Evolutionary conservation across 1,284 basidiomycete species (phyloP).

Genomic region (Athelia sp.): DNA sequence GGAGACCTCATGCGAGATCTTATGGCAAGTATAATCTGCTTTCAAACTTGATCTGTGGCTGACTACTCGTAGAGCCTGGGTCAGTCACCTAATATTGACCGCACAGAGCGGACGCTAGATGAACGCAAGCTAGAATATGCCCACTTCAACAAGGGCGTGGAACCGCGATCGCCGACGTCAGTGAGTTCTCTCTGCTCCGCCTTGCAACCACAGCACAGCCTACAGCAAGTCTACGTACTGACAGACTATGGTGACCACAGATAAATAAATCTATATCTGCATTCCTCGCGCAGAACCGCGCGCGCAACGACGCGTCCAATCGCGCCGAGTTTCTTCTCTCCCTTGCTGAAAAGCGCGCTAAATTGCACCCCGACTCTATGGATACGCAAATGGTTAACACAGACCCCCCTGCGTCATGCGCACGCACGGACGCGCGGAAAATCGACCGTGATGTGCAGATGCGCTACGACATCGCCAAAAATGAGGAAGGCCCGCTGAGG

Average conservation of each 20-base stretch:
- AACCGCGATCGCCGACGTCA: conserved; percentile 49
- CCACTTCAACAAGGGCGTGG: conserved; percentile 36
- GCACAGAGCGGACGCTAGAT: conserved; percentile 37
- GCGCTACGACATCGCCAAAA: conserved; percentile 78
- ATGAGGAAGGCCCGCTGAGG: conserved; percentile 68
- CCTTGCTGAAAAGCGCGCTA: conserved; percentile 47
- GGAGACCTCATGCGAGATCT: conserved; percentile 45
- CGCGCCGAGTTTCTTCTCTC: conserved; percentile 65
- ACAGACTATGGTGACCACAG: too few species aligned
- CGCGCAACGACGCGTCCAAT: conserved; percentile 69
- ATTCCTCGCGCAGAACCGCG: conserved; percentile 63
- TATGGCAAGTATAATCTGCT: conserved; percentile 35
- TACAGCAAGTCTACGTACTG: too few species aligned
- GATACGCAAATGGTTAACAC: conserved; percentile 20
- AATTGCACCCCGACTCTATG: conserved; percentile 15
- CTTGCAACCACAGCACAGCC: too few species aligned
- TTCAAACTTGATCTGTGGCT: background rate
- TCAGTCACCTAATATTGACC: conserved; percentile 12
- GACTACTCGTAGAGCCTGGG: conserved; percentile 16
- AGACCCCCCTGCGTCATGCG: conserved; percentile 51
- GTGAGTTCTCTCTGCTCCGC: conserved; percentile 33
- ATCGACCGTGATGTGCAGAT: conserved; percentile 72
- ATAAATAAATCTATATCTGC: conserved; percentile 63
- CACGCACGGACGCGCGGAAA: conserved; percentile 64
- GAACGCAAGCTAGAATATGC: conserved; percentile 63